Evolutionary conservation across 257 asterid species (phyloP).

Genomic region (Solanum appendiculatum): DNA sequence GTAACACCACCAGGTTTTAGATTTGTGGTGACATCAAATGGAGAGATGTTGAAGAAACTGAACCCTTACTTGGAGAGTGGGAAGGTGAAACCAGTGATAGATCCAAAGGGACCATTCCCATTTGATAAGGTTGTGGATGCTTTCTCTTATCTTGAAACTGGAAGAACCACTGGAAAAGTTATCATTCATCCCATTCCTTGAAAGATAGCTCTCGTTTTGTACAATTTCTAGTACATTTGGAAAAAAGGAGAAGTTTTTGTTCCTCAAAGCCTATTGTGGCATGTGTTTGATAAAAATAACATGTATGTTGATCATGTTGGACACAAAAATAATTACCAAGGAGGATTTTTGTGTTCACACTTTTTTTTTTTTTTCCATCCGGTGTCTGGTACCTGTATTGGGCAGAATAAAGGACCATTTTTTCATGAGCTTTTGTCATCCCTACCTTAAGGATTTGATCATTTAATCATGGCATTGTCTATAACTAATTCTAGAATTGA

Average conservation of each 20-base stretch:
- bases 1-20: constrained; percentile 79
- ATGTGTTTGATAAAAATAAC: neutral
- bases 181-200: constrained; percentile 76
- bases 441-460: neutral
- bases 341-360: neutral
- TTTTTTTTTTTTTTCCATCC: too few relatives aligned
- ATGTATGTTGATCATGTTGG: neutral
- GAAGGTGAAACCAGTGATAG: constrained; percentile 58
- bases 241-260: neutral
- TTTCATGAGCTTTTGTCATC: neutral
- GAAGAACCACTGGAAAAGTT: constrained; percentile 71
- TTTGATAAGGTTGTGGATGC: constrained; percentile 74
- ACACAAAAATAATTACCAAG: neutral
- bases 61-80: constrained; percentile 71
- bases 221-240: neutral
- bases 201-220: neutral
- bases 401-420: neutral
- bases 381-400: neutral
- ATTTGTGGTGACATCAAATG: constrained; percentile 72
- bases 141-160: constrained; percentile 63
- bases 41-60: constrained; percentile 54
- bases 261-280: neutral
- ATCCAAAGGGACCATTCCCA: constrained; percentile 72
- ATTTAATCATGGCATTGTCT: neutral
- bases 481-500: too few relatives aligned